Conservation (phyloP, 2,329 filamentous ascomycete genomes). For the Bipolaris victoriae region DNA sequence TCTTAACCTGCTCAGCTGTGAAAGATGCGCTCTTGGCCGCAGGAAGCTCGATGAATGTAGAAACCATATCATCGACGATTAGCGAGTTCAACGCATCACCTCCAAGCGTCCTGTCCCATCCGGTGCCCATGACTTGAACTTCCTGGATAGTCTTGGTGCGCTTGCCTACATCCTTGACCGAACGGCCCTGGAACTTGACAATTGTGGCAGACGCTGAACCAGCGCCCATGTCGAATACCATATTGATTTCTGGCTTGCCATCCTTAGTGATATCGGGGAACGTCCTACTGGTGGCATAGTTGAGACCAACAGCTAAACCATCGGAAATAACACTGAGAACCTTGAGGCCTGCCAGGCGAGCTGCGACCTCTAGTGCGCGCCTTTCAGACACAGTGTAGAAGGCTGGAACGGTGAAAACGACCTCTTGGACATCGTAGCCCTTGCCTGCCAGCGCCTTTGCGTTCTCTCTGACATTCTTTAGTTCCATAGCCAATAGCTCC, state of each 20-base stretch:
- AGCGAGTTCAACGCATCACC: slow-evolving; percentile 88
- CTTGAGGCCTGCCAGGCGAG: slow-evolving; percentile 84
- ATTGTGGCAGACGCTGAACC: slow-evolving; percentile 91
- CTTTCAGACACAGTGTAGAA: slow-evolving; percentile 93
- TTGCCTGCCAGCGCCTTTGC: slow-evolving; percentile 83
- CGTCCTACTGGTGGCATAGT: slow-evolving; percentile 90
- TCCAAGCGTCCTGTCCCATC: slow-evolving; percentile 88
- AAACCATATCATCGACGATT: slow-evolving; percentile 87
- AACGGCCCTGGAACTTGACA: slow-evolving; percentile 85
- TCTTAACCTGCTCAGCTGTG: slow-evolving; percentile 67
- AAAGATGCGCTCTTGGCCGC: slow-evolving; percentile 68
- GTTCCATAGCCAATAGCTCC: slow-evolving; percentile 93
- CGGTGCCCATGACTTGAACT: slow-evolving; percentile 82
- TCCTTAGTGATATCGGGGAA: slow-evolving; percentile 86
- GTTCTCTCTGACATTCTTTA: slow-evolving; percentile 89
- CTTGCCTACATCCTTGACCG: slow-evolving; percentile 88
- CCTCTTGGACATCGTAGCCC: slow-evolving; percentile 74
- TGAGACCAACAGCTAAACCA: slow-evolving; percentile 87
- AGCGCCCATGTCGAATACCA: slow-evolving; percentile 98
- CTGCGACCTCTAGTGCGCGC: slow-evolving; percentile 81
- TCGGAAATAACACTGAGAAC: slow-evolving; percentile 86
- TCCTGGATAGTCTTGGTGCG: slow-evolving; percentile 98
- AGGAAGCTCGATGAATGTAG: slow-evolving; percentile 73
- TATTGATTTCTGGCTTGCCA: slow-evolving; percentile 84
- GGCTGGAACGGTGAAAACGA: slow-evolving; percentile 85